Evolutionary conservation across 192 early-diverging fungal species (phyloP).

Genomic region (Coemansia sp.): DNA sequence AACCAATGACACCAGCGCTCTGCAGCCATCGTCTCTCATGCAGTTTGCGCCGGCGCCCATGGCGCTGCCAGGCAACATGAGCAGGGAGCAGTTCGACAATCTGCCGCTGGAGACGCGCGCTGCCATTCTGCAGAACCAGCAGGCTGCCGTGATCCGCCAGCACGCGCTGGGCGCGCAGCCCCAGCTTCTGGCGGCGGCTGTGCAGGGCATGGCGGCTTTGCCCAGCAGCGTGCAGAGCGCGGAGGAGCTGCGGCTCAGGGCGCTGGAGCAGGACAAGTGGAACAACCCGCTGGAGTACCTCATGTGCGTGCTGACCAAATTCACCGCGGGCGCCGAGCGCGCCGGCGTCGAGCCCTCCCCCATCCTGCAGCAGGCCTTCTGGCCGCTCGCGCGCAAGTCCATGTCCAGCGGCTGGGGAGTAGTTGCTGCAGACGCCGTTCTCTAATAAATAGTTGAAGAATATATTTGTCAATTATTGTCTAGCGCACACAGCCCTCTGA

Average conservation of each 20-base stretch:
- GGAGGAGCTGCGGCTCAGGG: conserved; percentile 32
- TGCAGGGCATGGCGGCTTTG: conserved; percentile 11
- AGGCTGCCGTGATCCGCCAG: conserved; percentile 35
- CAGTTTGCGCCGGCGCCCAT: conserved; percentile 32
- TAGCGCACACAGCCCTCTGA: conserved; percentile 44
- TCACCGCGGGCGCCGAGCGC: conserved; percentile 36
- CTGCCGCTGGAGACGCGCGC: conserved; percentile 29
- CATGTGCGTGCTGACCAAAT: conserved; percentile 49
- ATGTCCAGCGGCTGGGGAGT: conserved; percentile 46
- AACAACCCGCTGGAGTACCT: conserved; percentile 48
- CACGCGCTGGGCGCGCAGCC: conserved; percentile 10
- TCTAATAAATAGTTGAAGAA: conserved; percentile 5
- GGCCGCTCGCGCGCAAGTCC: conserved; percentile 47
- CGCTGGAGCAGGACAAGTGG: conserved; percentile 50
- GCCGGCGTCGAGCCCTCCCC: conserved; percentile 45
- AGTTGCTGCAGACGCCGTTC: conserved; percentile 39
- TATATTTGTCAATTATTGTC: conserved; percentile 1
- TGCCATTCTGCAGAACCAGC: conserved; percentile 35
- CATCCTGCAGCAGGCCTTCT: conserved; percentile 53
- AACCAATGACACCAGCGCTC: background rate
- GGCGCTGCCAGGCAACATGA: conserved; percentile 42
- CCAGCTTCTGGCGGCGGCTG: conserved; percentile 22
- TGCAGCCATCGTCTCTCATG: background rate
- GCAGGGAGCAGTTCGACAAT: conserved; percentile 34
- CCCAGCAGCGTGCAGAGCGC: conserved; percentile 6